Evolutionary conservation across 2,329 filamentous ascomycete genomes (phyloP).

Genomic region (Aspergillus viridinutans): DNA sequence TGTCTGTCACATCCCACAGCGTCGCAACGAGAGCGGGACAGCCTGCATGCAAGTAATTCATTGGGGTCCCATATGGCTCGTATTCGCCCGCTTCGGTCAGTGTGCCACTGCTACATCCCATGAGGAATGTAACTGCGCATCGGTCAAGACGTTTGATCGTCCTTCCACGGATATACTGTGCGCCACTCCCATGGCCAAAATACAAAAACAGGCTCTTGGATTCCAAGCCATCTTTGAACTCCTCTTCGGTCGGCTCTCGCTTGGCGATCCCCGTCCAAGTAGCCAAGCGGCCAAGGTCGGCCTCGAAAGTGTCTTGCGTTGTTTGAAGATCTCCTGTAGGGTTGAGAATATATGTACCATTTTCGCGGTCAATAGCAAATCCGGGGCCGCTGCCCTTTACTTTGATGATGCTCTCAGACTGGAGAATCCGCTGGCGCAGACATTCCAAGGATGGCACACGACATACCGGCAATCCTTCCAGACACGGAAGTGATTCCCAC

Average conservation of each 20-base stretch:
- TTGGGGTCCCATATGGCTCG: slow-evolving; percentile 83
- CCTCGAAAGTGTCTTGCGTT: slow-evolving; percentile 72
- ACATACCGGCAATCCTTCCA: slow-evolving; percentile 74
- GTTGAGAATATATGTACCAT: slow-evolving; percentile 73
- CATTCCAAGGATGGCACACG: slow-evolving; percentile 82
- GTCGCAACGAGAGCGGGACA: slow-evolving; percentile 84
- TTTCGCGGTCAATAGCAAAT: slow-evolving; percentile 48
- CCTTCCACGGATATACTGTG: slow-evolving; percentile 85
- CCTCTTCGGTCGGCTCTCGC: slow-evolving; percentile 67
- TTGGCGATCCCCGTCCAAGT: slow-evolving; percentile 66
- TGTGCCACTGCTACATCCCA: slow-evolving; percentile 87
- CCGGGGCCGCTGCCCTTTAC: slow-evolving; percentile 26
- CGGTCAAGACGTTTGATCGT: slow-evolving; percentile 73
- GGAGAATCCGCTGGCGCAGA: slow-evolving; percentile 69
- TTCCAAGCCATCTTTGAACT: slow-evolving; percentile 67
- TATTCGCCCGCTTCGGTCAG: slow-evolving; percentile 79
- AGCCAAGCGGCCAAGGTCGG: slow-evolving; percentile 52
- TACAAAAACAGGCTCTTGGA: slow-evolving; percentile 74
- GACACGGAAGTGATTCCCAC: slow-evolving; percentile 91
- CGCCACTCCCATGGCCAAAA: slow-evolving; percentile 92
- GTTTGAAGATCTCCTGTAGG: slow-evolving; percentile 76
- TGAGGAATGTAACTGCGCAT: slow-evolving; percentile 80
- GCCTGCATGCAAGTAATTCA: slow-evolving; percentile 87
- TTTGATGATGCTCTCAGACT: slow-evolving; percentile 32
- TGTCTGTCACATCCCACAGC: slow-evolving; percentile 96